These are phyloP conservation scores for Rhynchospora tenuis DNA, from an alignment of 176 grass and related monocot genomes.

Conservation along the genomic window DNA sequence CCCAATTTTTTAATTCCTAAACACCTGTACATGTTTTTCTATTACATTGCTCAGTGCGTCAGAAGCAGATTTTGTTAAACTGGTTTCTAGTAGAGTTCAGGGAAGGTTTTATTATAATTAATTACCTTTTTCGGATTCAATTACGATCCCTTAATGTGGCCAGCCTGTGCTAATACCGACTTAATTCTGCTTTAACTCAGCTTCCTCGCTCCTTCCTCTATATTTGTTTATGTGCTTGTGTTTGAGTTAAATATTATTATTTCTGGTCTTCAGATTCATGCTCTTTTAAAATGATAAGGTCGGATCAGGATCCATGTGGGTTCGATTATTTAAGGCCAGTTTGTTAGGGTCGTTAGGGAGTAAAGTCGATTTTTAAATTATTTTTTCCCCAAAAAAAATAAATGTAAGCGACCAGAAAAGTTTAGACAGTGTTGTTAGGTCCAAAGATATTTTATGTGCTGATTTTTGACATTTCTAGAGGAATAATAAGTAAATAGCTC, in stretches of 20 bases:
- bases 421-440: not conserved
- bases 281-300: conserved; percentile 6
- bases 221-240: not conserved
- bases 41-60: not conserved
- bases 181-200: not conserved
- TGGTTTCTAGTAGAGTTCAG: conserved; percentile 6
- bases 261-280: not conserved
- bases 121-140: not conserved
- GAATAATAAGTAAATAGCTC: not conserved
- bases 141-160: conserved; percentile 19
- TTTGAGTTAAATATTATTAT: not conserved
- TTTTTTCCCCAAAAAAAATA: not conserved
- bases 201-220: conserved; percentile 20
- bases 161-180: not conserved
- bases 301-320: conserved; percentile 17
- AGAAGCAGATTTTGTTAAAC: conserved; percentile 14
- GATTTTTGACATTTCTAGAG: not conserved
- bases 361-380: not conserved
- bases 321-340: not conserved
- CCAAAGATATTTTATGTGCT: not conserved
- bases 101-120: not conserved
- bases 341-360: conserved; percentile 17
- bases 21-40: not conserved
- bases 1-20: not conserved
- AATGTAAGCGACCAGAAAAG: no score